A percentile compares a stretch with the other conserved stretches of the same genome.
Evolutionary conservation across 345 rosid species (phyloP).

Genomic region (Physaria fendleri): DNA sequence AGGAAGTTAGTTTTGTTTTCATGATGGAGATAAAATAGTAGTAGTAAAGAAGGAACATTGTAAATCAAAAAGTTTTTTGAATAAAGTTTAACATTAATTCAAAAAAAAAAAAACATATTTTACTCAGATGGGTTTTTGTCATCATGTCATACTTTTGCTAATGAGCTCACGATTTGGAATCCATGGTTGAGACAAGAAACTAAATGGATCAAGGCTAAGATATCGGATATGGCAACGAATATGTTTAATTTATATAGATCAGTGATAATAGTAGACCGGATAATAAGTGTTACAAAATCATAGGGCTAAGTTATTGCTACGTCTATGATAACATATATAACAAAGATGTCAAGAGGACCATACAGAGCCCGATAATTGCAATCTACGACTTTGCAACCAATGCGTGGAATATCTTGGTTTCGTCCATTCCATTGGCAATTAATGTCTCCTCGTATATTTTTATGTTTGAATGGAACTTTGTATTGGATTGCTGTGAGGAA

Average conservation of each 20-base stretch:
- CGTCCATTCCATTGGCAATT: background rate
- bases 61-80: too few species aligned
- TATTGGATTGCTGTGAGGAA: background rate
- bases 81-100: too few species aligned
- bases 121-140: too few species aligned
- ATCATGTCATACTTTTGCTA: too few species aligned
- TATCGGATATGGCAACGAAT: too few species aligned
- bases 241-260: background rate
- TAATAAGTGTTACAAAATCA: background rate
- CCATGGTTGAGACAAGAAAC: background rate
- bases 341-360: background rate
- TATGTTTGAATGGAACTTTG: constrained; percentile 4
- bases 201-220: background rate
- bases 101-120: too few species aligned
- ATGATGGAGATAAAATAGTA: too few species aligned
- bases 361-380: background rate
- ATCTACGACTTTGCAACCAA: background rate
- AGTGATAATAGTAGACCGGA: background rate
- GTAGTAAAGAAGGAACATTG: too few species aligned
- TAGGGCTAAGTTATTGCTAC: background rate
- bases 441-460: background rate
- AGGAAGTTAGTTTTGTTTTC: too few species aligned
- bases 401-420: background rate
- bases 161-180: too few species aligned
- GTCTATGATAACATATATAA: too few species aligned